Base-by-base conservation (phyloP, 1,139 yeast species). In the Suhomyces bolitotheri region DNA sequence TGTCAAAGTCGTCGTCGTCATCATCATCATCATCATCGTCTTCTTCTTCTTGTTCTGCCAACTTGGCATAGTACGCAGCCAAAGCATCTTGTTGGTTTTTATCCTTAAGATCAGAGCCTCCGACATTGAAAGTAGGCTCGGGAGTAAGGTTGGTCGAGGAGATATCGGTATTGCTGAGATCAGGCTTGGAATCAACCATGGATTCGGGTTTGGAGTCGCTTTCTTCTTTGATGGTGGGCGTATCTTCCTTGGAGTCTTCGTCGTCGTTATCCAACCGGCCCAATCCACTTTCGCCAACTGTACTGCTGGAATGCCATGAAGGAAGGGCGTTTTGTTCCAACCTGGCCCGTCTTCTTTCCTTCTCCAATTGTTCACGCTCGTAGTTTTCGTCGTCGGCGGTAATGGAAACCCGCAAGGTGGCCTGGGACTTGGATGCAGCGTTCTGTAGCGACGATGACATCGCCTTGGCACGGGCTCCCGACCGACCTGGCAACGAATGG, bases 241-340 rank as follows among this genome's bases (percentile, higher is more conserved):
- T 50, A 6, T 44, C 51, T 7, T 55, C 53, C 13, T 39, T 42
- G 10, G 36, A 25, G n/a, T 38, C 49, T 11, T 47, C 47, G 21
- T 62, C 71, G 21, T 68, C 78, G 17, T 64, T 70, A 41, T 75
- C 80, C 45, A 77, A 50, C 46, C 69, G 73, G 31, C 83, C 86
- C 45, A 76, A 57, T 2, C 70, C 44, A 16, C 49, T 41, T 41
- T 59, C 61, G 27, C 95, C 96, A 45, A 92, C 94, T 1, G 98
- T 89, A 52, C 94, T 81, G 48, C 82, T 82, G 47, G 84, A 77
- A 58, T 92, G 96, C 99, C 99, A 92, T 16, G 95, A 82, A 8
- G 99, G 98, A 49, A 92, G 71, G 2, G 96, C 97, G 57, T 94
- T 92, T 60, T 90, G 96, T 55, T 86, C 85, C 56, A 90, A 76